phyloP scores from a whole-genome alignment of 2,329 filamentous ascomycete genomes.

The Venturia oleaginea region DNA sequence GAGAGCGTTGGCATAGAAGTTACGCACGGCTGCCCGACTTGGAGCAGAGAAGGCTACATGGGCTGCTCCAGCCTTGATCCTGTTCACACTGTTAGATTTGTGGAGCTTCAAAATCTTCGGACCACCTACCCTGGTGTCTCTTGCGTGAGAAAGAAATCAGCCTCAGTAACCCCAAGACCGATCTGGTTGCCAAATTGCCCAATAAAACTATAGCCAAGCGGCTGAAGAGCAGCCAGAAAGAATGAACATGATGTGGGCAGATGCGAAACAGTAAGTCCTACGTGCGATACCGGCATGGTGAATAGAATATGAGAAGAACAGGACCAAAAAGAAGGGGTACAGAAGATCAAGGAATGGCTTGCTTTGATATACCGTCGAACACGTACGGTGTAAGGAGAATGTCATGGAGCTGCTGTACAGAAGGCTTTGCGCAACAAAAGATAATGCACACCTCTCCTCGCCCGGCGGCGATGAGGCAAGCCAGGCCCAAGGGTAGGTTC shows the following conservation, averaged over 20 bases:
- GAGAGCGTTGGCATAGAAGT: conserved; percentile 62
- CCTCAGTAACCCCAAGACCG: conserved; percentile 50
- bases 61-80: conserved; percentile 43
- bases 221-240: conserved; percentile 69
- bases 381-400: conserved; percentile 2
- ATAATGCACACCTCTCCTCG: conserved; percentile 1
- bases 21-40: conserved; percentile 54
- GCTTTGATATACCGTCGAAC: not conserved
- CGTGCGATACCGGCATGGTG: conserved; percentile 52
- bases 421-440: not conserved
- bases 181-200: conserved; percentile 52
- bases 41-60: conserved; percentile 62
- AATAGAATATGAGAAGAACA: not conserved
- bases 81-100: conserved; percentile 14
- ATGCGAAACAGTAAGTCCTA: conserved; percentile 62
- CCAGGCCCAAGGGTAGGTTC: not conserved
- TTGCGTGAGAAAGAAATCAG: conserved; percentile 57
- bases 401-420: not conserved
- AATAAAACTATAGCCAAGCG: conserved; percentile 66
- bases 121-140: conserved; percentile 46
- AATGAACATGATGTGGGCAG: conserved; percentile 74
- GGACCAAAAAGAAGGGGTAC: not conserved
- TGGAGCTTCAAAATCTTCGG: conserved; percentile 7
- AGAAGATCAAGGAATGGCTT: not conserved
- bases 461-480: conserved; percentile 3